Evolutionary conservation across 139 green algal species (phyloP), one percentile per base, ranked within the genome.

Genomic region (Spirogloea muscicola): DNA sequence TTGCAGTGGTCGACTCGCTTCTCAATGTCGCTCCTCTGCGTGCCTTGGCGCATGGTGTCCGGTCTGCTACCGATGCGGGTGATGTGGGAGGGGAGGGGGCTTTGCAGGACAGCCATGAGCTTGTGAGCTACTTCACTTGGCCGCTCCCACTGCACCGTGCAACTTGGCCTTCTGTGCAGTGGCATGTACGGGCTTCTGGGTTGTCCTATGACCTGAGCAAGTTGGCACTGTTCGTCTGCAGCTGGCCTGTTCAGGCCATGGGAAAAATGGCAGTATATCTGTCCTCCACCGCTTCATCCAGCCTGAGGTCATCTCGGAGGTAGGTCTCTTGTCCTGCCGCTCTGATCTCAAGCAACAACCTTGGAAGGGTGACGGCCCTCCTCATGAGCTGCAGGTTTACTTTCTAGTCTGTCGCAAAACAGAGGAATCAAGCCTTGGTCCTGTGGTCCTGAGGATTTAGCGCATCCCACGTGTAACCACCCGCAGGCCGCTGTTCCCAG

Each of bases 221-320:
- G n/a, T n/a, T n/a, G n/a, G n/a, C n/a, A n/a, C n/a, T n/a, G n/a
- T n/a, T n/a, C n/a, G n/a, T n/a, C n/a, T n/a, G n/a, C n/a, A n/a
- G n/a, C n/a, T n/a, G 37, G 83, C 85, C 10, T 88, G 84, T 34
- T 83, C 82, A 37, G 91, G 89, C 2, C 63, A 85, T 49, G 90
- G 85, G 33, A 85, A 89, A 55, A 84, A 85, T 40, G 92, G 92
- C 16, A 84, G 86, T 2, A 68, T 97, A 4, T 81, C 85, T 1
- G 63, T 96, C 25, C 70, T 95, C 34, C 83, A 88, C 3, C 74
- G 82, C 27, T 79, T 83, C 33, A 49, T 97, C 48, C 65, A 89
- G 1, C 83, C 89, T 0, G 89, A 95, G 13, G 67, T 93, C n/a
- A 78, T 94, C 7, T 90, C 87, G 0, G 84, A 91, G 33, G 89